Evolutionary conservation across 139 green algal genomes (phyloP), one percentile per base, ranked within the genome.

Genomic region (Tetradesmus obliquus): DNA sequence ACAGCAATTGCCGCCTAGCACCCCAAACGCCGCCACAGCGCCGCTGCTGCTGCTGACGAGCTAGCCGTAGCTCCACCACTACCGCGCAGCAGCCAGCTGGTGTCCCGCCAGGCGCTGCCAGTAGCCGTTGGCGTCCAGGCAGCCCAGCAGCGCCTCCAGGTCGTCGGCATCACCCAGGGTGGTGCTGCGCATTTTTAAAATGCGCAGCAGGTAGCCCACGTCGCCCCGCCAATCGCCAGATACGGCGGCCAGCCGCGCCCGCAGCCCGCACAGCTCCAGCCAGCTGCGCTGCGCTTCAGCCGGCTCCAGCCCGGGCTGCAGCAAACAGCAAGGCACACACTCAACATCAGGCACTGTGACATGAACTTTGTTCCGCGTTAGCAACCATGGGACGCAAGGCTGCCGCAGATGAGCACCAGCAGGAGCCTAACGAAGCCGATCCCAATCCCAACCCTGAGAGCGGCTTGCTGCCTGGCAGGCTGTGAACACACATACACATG

Each of bases 41-140:
- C 32, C 32, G 32, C 32, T 45, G 32, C 32, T 45, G 32, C 32
- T 45, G 32, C 32, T 45, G 32, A 45, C 32, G 32, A 45, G 32
- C 32, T 45, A 45, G 32, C 32, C 32, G 32, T 45, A 45, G 32
- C 32, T 45, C 32, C 32, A 45, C 32, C 32, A 45, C 32, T 45
- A 45, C 32, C 32, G 32, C 32, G 32, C 32, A 45, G 32, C 32
- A 45, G 32, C 32, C 32, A 45, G 32, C 32, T 45, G 32, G 32
- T 45, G 66, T 1, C 66, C 66, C 5, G 81, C 81, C 55, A 57
- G 81, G 4, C 20, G 24, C 82, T 54, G 55, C 60, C 22, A 90
- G 74, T 91, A 84, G 3, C 58, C 81, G 69, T 83, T 88, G 32
- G 15, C 24, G 58, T 87, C 79, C 51, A 92, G 80, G n/a, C 53